These are phyloP conservation scores for Coniosporium apollinis DNA, from an alignment of 495 filamentous ascomycete species.

Conservation along the genomic window DNA sequence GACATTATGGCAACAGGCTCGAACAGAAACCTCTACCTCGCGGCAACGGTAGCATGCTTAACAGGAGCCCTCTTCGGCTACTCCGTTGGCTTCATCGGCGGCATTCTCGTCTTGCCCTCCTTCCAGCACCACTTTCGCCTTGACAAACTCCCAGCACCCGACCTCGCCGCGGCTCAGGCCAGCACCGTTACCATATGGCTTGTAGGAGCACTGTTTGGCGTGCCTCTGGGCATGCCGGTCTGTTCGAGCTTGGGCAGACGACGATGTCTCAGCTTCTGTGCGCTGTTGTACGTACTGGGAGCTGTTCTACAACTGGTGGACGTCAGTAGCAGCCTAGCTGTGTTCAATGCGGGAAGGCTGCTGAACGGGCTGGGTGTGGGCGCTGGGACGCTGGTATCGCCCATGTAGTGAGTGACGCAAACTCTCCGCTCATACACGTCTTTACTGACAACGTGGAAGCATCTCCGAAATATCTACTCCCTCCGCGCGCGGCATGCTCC, in stretches of 20 bases:
- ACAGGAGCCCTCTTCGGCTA: constrained; percentile 6
- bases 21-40: constrained; percentile 4
- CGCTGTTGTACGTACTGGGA: constrained; percentile 4
- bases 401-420: constrained; percentile 5
- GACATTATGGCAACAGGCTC: background rate
- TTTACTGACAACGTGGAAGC: background rate
- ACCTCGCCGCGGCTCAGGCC: constrained; percentile 5
- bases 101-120: constrained; percentile 6
- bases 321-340: background rate
- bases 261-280: constrained; percentile 2
- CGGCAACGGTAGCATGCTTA: constrained; percentile 3
- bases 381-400: constrained; percentile 5
- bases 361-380: constrained; percentile 5
- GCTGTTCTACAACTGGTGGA: constrained; percentile 3
- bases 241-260: constrained; percentile 1
- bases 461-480: constrained; percentile 8
- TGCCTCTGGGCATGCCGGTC: constrained; percentile 1
- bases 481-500: background rate
- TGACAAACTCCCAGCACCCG: constrained; percentile 1
- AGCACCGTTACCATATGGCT: background rate
- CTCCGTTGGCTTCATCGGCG: constrained; percentile 9
- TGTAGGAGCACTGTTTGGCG: constrained; percentile 5
- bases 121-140: constrained; percentile 8
- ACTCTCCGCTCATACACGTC: no score
- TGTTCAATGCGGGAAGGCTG: constrained; percentile 1